These are phyloP conservation scores for Verruconis gallopava DNA, from an alignment of 2,329 filamentous ascomycete genomes.

Conservation along the genomic window DNA sequence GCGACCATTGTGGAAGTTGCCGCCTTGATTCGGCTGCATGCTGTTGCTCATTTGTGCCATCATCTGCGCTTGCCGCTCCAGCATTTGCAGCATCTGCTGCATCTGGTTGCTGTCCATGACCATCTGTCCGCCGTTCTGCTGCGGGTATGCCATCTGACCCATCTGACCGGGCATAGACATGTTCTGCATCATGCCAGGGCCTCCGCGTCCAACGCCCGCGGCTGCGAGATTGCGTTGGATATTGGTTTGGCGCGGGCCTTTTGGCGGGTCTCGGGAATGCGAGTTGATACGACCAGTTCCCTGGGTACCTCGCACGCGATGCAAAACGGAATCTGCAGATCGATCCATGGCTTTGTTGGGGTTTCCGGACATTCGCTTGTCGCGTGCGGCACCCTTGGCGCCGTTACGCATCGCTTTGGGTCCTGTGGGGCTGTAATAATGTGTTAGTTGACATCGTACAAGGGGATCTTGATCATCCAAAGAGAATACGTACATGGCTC, in stretches of 20 bases:
- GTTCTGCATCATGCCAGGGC: not conserved
- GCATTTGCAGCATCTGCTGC: slow-evolving; percentile 16
- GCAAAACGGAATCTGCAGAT: slow-evolving; percentile 58
- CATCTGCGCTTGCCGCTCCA: slow-evolving; percentile 62
- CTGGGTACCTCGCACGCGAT: slow-evolving; percentile 58
- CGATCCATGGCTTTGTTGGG: slow-evolving; percentile 75
- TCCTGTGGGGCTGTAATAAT: slow-evolving; percentile 61
- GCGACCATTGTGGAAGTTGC: slow-evolving; percentile 34
- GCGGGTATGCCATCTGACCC: not conserved
- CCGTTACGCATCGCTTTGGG: slow-evolving; percentile 88
- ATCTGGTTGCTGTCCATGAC: not conserved
- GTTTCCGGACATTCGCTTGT: slow-evolving; percentile 75
- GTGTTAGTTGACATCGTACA: slow-evolving; percentile 12
- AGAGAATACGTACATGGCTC: slow-evolving; percentile 9
- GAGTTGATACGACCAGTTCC: slow-evolving; percentile 72
- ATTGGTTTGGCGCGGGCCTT: slow-evolving; percentile 49
- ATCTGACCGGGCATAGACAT: slow-evolving; percentile 4
- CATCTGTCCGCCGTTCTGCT: slow-evolving; percentile 6
- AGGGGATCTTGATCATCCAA: not conserved
- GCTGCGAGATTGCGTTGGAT: slow-evolving; percentile 8
- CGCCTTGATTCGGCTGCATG: slow-evolving; percentile 45
- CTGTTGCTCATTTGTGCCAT: slow-evolving; percentile 54
- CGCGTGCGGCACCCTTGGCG: slow-evolving; percentile 31
- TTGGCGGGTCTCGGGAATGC: slow-evolving; percentile 52
- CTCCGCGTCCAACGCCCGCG: slow-evolving; percentile 5